Evolutionary conservation across 257 asterid species (phyloP), one percentile per base, ranked within the genome.

Genomic region (Nicotiana noctiflora): DNA sequence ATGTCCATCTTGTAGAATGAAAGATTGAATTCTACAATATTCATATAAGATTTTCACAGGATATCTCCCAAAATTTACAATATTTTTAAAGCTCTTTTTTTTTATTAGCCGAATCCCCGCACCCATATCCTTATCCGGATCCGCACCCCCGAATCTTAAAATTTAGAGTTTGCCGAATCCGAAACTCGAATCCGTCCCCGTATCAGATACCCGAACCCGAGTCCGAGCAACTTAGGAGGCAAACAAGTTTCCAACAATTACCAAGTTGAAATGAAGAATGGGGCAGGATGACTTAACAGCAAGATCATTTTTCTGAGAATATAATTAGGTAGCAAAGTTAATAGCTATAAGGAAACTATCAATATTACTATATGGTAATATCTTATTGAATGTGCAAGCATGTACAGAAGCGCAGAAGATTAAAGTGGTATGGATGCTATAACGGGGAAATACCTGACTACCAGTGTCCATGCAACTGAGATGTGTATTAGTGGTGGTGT

Each of bases 381-480:
- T 44, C 8, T 72, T 13, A 46, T 7, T 46, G 37, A 72, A 72
- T 46, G 78, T 3, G 60, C 14, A 23, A 23, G 40, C 9, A 72
- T 13, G 40, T 13, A 46, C 40, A 14, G 40, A 46, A 2, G 21
- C 14, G 15, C 8, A 72, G 60, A 72, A 72, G 7, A 72, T 3
- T 70, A 15, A 74, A 49, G 25, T 7, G 40, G 8, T 23, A 74
- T 14, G 40, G 9, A 74, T 74, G 79, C 23, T 74, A 74, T 14
- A 23, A 23, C 9, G 5, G 79, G 23, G 14, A 1, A 5, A 74
- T 86, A 95, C 99, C 97, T 95, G 99, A 84, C 99, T 95, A 80
- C 99, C 99, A 49, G 99, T 95, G 84, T 95, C 99, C 93, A 95
- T 86, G 84, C 96, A 92, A 85, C 95, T 92, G 27, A 95, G 86